A percentile compares a stretch with the other conserved stretches of the same genome.
phyloP scores from a whole-genome alignment of 768 basidiomycete genomes.

The Postia placenta region DNA sequence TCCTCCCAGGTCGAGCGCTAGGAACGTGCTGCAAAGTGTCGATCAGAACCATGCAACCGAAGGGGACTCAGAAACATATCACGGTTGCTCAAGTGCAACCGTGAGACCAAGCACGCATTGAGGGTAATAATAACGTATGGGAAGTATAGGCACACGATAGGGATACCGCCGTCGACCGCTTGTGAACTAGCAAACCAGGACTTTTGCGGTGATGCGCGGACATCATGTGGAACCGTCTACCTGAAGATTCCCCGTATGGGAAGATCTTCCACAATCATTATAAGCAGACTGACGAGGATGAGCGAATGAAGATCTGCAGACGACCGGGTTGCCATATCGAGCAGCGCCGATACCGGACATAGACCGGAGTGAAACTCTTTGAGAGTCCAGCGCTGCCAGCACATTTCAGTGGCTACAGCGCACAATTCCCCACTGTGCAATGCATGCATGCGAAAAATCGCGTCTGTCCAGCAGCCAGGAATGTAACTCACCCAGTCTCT shows the following conservation, averaged over 20 bases:
- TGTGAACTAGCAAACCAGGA: too few relatives aligned
- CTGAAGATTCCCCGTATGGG: too few relatives aligned
- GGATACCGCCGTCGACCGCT: too few relatives aligned
- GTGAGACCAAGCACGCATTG: too few relatives aligned
- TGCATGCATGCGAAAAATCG: not conserved
- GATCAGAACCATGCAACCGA: too few relatives aligned
- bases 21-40: constrained; percentile 66
- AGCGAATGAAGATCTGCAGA: not conserved
- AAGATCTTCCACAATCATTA: too few relatives aligned
- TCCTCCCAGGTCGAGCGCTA: constrained; percentile 94
- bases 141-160: too few relatives aligned
- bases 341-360: constrained; percentile 10
- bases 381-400: not conserved
- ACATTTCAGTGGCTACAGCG: not conserved
- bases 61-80: too few relatives aligned
- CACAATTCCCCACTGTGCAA: not conserved
- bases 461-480: not conserved
- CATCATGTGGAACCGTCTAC: too few relatives aligned
- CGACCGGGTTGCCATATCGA: not conserved
- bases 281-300: not conserved
- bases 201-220: too few relatives aligned
- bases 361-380: constrained; percentile 5
- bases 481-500: constrained; percentile 70
- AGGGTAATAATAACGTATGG: too few relatives aligned
- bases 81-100: too few relatives aligned